A percentile compares a stretch with the other conserved stretches of the same genome.
phyloP scores from a whole-genome alignment of 2,329 filamentous ascomycete species.

The Ploettnerulaceae sp. region DNA sequence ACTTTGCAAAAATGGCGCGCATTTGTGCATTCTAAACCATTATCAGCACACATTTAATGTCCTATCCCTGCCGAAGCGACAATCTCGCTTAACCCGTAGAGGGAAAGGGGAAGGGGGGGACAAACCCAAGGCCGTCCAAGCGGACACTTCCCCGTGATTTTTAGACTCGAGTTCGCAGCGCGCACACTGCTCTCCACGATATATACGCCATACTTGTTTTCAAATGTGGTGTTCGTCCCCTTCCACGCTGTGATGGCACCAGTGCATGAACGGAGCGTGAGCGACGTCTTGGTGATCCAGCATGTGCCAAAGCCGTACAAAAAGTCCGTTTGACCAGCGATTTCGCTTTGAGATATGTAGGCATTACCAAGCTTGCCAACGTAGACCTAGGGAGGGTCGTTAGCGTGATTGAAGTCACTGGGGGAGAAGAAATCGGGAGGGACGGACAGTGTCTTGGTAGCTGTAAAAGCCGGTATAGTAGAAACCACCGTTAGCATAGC shows the following conservation, averaged over 20 bases:
- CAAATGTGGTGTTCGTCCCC: constrained; percentile 59
- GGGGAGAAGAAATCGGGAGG: not conserved
- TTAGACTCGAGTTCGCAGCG: constrained; percentile 46
- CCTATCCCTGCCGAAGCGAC: no score
- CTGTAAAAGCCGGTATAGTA: constrained; percentile 63
- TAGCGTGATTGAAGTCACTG: not conserved
- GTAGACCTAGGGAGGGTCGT: constrained; percentile 44
- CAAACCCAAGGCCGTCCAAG: constrained; percentile 47
- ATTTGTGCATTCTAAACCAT: no score
- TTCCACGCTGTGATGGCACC: constrained; percentile 69
- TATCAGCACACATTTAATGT: no score
- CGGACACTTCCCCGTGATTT: constrained; percentile 41
- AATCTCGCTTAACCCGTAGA: no score
- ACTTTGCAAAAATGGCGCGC: constrained; percentile 47
- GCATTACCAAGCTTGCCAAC: constrained; percentile 62
- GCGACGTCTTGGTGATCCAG: constrained; percentile 50
- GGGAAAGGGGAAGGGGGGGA: not conserved
- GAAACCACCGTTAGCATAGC: constrained; percentile 61
- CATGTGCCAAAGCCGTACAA: constrained; percentile 57
- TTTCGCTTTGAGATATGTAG: constrained; percentile 55
- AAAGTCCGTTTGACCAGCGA: constrained; percentile 65
- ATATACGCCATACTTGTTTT: constrained; percentile 64
- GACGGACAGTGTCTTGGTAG: constrained; percentile 59
- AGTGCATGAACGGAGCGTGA: constrained; percentile 55
- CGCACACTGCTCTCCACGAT: constrained; percentile 50